Percentiles rank a stretch among this genome's conserved stretches.
phyloP scores from a whole-genome alignment of 106 monocot genomes.

The Xerophyta viscosa region DNA sequence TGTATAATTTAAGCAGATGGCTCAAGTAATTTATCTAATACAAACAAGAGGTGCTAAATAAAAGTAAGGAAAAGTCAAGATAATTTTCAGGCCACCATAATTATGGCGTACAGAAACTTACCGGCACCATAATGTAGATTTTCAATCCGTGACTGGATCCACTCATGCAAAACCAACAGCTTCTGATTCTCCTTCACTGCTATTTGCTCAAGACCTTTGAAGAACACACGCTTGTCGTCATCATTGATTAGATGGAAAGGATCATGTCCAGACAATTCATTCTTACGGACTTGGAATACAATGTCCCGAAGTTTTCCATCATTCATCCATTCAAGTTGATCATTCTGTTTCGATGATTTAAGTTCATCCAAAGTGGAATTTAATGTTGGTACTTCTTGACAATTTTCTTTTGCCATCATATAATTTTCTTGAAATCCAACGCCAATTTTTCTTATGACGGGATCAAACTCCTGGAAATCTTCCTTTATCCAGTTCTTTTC shows the following conservation, averaged over 20 bases:
- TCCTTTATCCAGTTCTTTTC: slow-evolving; percentile 47
- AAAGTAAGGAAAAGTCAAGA: too few species aligned
- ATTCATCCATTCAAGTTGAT: slow-evolving; percentile 82
- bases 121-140: slow-evolving; percentile 81
- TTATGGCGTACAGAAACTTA: slow-evolving; percentile 18
- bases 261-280: slow-evolving; percentile 63
- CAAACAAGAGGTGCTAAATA: too few species aligned
- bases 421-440: slow-evolving; percentile 65
- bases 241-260: slow-evolving; percentile 69
- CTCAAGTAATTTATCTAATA: too few species aligned
- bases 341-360: slow-evolving; percentile 24
- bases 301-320: slow-evolving; percentile 67
- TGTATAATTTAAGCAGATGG: too few species aligned
- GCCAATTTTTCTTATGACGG: slow-evolving; percentile 47
- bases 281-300: slow-evolving; percentile 72
- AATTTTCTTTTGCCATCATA: slow-evolving; percentile 55
- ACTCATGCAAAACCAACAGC: slow-evolving; percentile 59
- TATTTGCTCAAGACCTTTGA: slow-evolving; percentile 59
- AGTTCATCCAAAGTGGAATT: slow-evolving; percentile 38
- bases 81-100: too few species aligned
- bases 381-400: slow-evolving; percentile 21
- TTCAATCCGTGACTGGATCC: slow-evolving; percentile 68
- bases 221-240: slow-evolving; percentile 52
- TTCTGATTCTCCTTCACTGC: slow-evolving; percentile 60
- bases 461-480: slow-evolving; percentile 53